A percentile compares a stretch with the other conserved stretches of the same genome.
phyloP scores from a whole-genome alignment of 2,329 filamentous ascomycete genomes.

The Metarhizium guizhouense region DNA sequence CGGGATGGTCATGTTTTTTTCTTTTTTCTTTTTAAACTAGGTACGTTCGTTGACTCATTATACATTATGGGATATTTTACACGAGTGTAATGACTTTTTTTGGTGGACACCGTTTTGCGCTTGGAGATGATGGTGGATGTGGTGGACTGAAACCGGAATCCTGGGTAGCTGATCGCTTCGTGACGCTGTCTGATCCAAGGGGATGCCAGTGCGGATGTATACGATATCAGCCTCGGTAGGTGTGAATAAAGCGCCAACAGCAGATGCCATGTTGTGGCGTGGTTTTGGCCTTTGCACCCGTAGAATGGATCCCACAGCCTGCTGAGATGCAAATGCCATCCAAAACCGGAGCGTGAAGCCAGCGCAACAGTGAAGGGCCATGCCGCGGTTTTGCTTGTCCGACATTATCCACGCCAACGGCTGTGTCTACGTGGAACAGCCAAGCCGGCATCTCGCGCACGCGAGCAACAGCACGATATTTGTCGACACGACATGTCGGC shows the following conservation, averaged over 20 bases:
- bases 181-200: no score
- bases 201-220: no score
- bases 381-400: neutral
- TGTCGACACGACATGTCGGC: neutral
- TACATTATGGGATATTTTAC: constrained; percentile 3
- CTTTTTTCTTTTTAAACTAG: constrained; percentile 31
- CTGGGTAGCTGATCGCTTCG: no score
- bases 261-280: no score
- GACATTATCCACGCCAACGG: neutral
- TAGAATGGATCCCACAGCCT: neutral
- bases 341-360: neutral
- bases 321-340: neutral
- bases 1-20: no score
- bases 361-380: neutral
- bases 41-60: constrained; percentile 39
- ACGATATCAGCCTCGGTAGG: no score
- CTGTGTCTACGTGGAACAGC: neutral
- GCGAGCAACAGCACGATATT: neutral
- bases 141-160: no score
- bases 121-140: no score
- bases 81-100: neutral
- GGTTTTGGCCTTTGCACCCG: no score
- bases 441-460: constrained; percentile 6
- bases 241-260: no score
- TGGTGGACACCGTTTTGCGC: no score